Percentiles rank a stretch among this genome's conserved stretches.
phyloP scores from a whole-genome alignment of 805 yeast genomes.

The Pichia rugopelliculosa region DNA sequence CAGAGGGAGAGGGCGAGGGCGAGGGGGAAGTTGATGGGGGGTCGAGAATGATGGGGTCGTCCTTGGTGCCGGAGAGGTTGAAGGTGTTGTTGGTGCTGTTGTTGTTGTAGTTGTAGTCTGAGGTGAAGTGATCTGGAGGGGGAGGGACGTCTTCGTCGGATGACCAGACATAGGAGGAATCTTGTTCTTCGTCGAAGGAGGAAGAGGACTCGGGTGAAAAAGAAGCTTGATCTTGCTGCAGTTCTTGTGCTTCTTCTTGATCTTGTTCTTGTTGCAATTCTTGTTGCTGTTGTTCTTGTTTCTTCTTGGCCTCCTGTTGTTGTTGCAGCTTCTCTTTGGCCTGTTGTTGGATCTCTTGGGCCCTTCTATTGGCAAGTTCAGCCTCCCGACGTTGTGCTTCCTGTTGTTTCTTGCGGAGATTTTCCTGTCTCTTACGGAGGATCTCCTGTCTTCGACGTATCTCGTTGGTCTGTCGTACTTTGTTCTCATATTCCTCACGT shows the following conservation, averaged over 20 bases:
- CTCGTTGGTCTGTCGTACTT: constrained; percentile 1
- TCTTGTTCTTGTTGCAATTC: not conserved
- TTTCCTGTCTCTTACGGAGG: not conserved
- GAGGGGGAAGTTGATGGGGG: not conserved
- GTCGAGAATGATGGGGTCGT: not conserved
- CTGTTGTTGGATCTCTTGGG: constrained; percentile 4
- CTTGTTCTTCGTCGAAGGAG: too few species aligned
- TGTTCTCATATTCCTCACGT: constrained; percentile 1
- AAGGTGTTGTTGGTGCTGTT: not conserved
- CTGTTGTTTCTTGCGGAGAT: not conserved
- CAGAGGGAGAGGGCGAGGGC: not conserved
- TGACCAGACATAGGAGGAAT: not conserved
- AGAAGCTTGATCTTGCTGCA: not conserved
- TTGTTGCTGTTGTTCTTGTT: too few species aligned
- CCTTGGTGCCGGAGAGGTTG: not conserved
- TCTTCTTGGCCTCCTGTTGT: not conserved
- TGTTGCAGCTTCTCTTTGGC: constrained; percentile 3
- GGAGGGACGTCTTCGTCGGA: not conserved
- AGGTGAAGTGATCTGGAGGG: too few species aligned
- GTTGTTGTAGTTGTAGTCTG: too few species aligned
- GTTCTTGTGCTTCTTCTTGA: not conserved
- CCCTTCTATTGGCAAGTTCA: constrained; percentile 2
- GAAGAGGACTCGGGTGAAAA: not conserved
- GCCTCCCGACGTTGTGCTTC: constrained; percentile 4
- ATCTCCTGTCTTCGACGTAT: constrained; percentile 1